Conservation (phyloP, 2,329 filamentous ascomycete species). For the Fusarium oxysporum region DNA sequence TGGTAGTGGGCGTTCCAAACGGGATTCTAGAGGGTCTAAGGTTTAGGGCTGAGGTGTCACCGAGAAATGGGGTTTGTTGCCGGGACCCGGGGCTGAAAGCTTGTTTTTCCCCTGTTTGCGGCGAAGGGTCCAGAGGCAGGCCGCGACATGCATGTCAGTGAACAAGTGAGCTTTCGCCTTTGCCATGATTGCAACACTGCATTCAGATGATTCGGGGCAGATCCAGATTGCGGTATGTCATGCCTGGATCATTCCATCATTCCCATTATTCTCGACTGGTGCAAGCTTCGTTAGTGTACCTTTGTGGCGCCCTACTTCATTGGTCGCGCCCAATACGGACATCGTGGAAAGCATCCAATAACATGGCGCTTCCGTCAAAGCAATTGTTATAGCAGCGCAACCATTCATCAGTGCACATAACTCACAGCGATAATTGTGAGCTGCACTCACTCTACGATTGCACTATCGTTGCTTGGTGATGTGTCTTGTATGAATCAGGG, state of each 20-base stretch:
- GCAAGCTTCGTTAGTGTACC: neutral
- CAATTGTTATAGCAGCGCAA: too few species aligned
- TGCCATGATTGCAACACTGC: neutral
- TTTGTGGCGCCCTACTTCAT: neutral
- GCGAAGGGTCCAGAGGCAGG: neutral
- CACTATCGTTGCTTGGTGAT: neutral
- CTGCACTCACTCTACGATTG: accelerated
- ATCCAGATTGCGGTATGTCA: neutral
- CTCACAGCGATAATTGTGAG: accelerated
- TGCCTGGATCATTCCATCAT: neutral
- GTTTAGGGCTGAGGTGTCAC: neutral
- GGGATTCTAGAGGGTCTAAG: neutral
- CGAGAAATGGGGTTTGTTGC: neutral
- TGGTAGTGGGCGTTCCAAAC: neutral
- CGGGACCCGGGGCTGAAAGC: neutral
- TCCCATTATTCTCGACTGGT: too few species aligned
- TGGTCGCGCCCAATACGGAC: neutral
- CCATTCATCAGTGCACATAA: neutral
- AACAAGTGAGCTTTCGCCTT: neutral
- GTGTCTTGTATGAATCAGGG: too few species aligned
- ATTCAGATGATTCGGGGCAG: neutral
- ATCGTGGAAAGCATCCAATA: neutral
- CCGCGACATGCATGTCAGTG: too few species aligned
- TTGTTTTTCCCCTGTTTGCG: neutral
- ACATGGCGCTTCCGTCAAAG: accelerated